phyloP scores from a whole-genome alignment of 306 rosid species.

The Cicer pinnatifidum region DNA sequence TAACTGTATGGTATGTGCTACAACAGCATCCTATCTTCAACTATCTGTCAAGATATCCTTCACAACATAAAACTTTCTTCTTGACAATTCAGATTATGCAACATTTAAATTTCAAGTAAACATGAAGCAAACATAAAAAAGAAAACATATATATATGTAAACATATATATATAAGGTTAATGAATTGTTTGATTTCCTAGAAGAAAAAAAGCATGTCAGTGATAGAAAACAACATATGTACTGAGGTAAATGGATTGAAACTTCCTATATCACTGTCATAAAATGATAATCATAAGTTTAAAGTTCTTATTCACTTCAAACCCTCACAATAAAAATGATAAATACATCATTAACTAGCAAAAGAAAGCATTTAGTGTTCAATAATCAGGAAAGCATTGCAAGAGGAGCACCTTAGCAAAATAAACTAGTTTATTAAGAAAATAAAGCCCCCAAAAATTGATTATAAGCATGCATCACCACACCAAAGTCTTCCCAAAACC shows the following conservation, averaged over 20 bases:
- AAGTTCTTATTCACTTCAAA: background rate
- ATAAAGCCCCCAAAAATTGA: background rate
- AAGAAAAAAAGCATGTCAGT: background rate
- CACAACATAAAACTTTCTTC: background rate
- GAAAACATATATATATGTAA: no score
- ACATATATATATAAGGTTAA: background rate
- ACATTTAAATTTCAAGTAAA: conserved; percentile 8
- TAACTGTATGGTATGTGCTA: conserved; percentile 2
- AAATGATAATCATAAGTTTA: background rate
- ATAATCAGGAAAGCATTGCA: background rate
- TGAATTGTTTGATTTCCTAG: background rate
- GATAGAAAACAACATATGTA: background rate
- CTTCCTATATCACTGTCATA: background rate
- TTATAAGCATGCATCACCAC: background rate
- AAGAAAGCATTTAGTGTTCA: background rate
- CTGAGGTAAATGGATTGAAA: conserved; percentile 6
- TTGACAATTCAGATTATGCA: background rate
- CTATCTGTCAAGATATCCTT: background rate
- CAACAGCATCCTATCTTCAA: background rate
- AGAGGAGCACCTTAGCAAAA: background rate
- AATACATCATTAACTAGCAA: conserved; percentile 7
- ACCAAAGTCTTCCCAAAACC: background rate
- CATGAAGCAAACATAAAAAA: background rate
- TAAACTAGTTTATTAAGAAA: conserved; percentile 3
- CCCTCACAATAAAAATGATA: background rate